Evolutionary conservation across 306 rosid genomes (phyloP), one percentile per base, ranked within the genome.

Genomic region (Abrus pulchellus): DNA sequence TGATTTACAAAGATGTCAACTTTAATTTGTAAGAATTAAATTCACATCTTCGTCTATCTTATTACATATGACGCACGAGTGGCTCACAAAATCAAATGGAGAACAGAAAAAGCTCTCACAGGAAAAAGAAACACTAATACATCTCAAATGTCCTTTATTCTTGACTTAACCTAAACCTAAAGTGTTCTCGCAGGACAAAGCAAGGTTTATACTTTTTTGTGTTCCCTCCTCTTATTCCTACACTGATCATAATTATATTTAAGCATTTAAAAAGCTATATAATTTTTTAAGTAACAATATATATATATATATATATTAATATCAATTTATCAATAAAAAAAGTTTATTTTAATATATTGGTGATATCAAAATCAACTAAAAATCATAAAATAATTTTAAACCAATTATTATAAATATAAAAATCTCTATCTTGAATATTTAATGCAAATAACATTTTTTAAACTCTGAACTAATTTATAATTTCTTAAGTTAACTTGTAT

Each of bases 141-240:
- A 7, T 60, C 36, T 64, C 59, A 33, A 8, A 33, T 52, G 7
- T 13, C 41, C 83, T 70, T 82, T 82, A 85, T 87, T 82, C 88
- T 79, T 82, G 76, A 43, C 79, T 79, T 79, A 20, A 54, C 44
- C 29, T 13, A 60, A 59, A 76, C 79, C 82, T 45, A 65, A 27
- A 66, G 61, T 72, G 44, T 54, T 68, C 72, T 80, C 87, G 61
- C 91, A 55, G 38, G 76, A 74, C 82, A 54, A 77, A 83, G 87
- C 71, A 77, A 84, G 86, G 80, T 72, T 75, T 76, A 40, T 45
- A 27, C 55, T 45, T 57, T 78, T 75, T 61, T 75, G 1, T 7
- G 0, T 14, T 64, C 47, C n/a, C 40, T 69, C 27, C 20, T 9
- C 7, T 53, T 44, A n/a, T 28, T 63, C n/a, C 29, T 50, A 27